Evolutionary conservation across 768 basidiomycete genomes (phyloP).

Genomic region (Melanogaster broomeanus): DNA sequence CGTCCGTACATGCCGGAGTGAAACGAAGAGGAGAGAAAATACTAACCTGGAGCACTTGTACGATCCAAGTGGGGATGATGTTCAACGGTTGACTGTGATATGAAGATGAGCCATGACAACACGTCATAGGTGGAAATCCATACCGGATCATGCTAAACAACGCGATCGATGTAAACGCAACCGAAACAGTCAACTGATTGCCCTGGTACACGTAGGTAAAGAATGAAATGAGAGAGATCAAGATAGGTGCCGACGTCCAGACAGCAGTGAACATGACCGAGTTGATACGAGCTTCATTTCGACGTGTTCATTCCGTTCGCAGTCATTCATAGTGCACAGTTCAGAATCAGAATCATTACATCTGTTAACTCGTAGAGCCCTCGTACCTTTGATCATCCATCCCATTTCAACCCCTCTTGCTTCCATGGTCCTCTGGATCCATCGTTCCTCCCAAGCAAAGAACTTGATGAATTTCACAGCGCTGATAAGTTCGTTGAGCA

Average conservation of each 20-base stretch:
- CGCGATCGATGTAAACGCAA: constrained; percentile 88
- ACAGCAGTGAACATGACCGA: constrained; percentile 67
- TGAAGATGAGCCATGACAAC: background rate
- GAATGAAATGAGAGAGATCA: constrained; percentile 83
- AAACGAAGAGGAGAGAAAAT: background rate
- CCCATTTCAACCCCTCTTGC: constrained; percentile 69
- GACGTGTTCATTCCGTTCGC: background rate
- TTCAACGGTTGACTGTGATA: constrained; percentile 62
- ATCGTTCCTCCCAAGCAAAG: constrained; percentile 44
- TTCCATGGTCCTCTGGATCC: constrained; percentile 41
- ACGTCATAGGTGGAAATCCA: background rate
- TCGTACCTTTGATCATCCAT: constrained; percentile 72
- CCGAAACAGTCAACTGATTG: constrained; percentile 71
- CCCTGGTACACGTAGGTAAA: constrained; percentile 69
- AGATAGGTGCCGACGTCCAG: constrained; percentile 76
- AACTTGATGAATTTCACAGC: constrained; percentile 44
- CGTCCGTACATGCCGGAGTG: too few relatives aligned
- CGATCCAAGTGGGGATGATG: constrained; percentile 77
- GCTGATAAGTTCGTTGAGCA: constrained; percentile 47
- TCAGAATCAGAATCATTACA: constrained; percentile 2
- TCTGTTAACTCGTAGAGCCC: constrained; percentile 58
- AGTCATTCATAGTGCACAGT: background rate
- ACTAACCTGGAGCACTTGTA: constrained; percentile 65
- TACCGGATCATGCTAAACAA: constrained; percentile 85
- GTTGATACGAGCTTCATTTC: constrained; percentile 61